Evolutionary conservation across 805 yeast genomes (phyloP).

Genomic region (Maudiozyma saulgeensis): DNA sequence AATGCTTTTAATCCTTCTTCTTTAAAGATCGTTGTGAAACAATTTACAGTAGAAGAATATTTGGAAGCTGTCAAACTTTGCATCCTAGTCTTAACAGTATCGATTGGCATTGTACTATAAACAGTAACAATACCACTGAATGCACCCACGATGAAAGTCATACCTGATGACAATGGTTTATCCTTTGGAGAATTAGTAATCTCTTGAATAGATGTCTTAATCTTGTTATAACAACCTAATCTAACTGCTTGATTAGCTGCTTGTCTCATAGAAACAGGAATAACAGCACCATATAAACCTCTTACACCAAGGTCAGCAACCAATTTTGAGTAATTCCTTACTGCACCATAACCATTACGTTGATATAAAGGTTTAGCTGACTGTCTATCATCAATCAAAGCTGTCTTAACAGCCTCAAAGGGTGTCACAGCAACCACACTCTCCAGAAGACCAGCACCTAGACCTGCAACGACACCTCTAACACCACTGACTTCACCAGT

Average conservation of each 20-base stretch:
- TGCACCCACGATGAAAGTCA: conserved; percentile 85
- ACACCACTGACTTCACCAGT: conserved; percentile 79
- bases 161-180: conserved; percentile 63
- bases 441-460: conserved; percentile 92
- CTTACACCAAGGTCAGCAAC: conserved; percentile 68
- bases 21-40: conserved; percentile 68
- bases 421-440: conserved; percentile 93
- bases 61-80: conserved; percentile 76
- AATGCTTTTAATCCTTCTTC: conserved; percentile 86
- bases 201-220: conserved; percentile 69
- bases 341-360: conserved; percentile 45
- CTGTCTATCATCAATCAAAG: conserved; percentile 87
- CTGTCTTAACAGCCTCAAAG: conserved; percentile 92
- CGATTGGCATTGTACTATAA: conserved; percentile 90
- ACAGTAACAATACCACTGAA: conserved; percentile 85
- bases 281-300: conserved; percentile 80
- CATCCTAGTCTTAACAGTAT: conserved; percentile 94
- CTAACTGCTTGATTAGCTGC: conserved; percentile 94
- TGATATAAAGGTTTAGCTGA: conserved; percentile 68
- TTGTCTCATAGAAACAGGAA: conserved; percentile 91
- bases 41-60: conserved; percentile 69
- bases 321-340: conserved; percentile 37
- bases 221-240: conserved; percentile 83
- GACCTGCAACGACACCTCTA: conserved; percentile 90
- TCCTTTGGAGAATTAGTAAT: conserved; percentile 55